Percentiles rank a stretch among this genome's conserved stretches.
These are phyloP conservation scores for Fusarium fujikuroi DNA, from an alignment of 2,329 filamentous ascomycete species.

Conservation along the genomic window DNA sequence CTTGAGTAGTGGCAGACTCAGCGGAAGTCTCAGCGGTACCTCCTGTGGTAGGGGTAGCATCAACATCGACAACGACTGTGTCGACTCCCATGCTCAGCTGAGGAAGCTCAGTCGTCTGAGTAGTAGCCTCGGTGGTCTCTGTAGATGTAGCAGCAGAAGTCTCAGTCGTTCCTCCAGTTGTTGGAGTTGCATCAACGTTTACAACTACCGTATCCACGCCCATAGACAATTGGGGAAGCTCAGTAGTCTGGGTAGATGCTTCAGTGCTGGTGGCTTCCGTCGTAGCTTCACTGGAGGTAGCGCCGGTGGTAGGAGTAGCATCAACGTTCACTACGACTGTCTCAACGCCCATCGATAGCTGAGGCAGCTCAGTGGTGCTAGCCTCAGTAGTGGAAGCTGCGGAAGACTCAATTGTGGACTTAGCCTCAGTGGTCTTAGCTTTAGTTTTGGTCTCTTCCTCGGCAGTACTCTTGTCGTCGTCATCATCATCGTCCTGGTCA, in stretches of 20 bases:
- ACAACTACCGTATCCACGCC: neutral
- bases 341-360: neutral
- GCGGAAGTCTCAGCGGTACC: neutral
- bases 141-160: neutral
- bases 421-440: neutral
- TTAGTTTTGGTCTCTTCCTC: conserved; percentile 6
- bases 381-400: neutral
- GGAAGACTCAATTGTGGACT: neutral
- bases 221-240: neutral
- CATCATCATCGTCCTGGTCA: neutral
- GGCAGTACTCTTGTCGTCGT: neutral
- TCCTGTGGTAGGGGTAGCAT: neutral
- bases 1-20: neutral
- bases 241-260: neutral
- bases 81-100: neutral
- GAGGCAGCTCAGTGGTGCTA: neutral
- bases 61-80: neutral
- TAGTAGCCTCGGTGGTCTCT: neutral
- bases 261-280: neutral
- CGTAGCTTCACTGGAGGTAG: neutral
- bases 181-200: neutral
- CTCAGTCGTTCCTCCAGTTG: neutral
- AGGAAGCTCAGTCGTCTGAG: neutral
- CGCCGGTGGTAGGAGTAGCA: neutral
- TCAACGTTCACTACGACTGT: neutral